Percentiles rank a stretch among this genome's conserved stretches.
Evolutionary conservation across 2,329 filamentous ascomycete genomes (phyloP).

Genomic region (Diplocarpon rosae): DNA sequence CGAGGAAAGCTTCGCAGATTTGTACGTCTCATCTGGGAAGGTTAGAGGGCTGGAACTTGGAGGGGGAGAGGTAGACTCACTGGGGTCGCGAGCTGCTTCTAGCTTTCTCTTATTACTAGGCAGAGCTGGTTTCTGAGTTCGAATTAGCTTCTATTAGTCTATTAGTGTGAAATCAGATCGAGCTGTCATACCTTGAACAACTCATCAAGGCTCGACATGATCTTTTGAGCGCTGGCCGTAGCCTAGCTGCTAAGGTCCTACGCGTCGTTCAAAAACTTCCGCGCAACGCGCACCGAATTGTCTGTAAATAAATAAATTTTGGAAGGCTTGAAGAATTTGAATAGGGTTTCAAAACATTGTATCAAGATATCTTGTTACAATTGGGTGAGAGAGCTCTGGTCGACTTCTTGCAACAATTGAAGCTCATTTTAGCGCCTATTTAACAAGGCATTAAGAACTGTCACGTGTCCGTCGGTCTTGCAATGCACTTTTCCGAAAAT

Average conservation of each 20-base stretch:
- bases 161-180: not conserved
- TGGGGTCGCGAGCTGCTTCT: conserved; percentile 49
- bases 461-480: too few relatives aligned
- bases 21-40: conserved; percentile 48
- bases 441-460: too few relatives aligned
- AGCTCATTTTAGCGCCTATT: too few relatives aligned
- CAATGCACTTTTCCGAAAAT: too few relatives aligned
- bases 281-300: not conserved
- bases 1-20: conserved; percentile 42
- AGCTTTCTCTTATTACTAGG: conserved; percentile 49
- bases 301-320: not conserved
- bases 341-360: not conserved
- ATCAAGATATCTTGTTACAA: not conserved
- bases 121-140: conserved; percentile 25
- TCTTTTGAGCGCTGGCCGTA: not conserved
- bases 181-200: conserved; percentile 3
- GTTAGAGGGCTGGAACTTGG: conserved; percentile 6
- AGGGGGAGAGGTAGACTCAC: conserved; percentile 32
- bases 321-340: not conserved
- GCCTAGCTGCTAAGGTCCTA: not conserved
- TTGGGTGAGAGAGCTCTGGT: too few relatives aligned
- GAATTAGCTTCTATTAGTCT: not conserved
- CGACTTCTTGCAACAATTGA: too few relatives aligned
- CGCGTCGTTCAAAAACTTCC: not conserved
- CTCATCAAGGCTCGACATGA: conserved; percentile 7